Evolutionary conservation across 768 basidiomycete genomes (phyloP).

Genomic region (Epithele typhae): DNA sequence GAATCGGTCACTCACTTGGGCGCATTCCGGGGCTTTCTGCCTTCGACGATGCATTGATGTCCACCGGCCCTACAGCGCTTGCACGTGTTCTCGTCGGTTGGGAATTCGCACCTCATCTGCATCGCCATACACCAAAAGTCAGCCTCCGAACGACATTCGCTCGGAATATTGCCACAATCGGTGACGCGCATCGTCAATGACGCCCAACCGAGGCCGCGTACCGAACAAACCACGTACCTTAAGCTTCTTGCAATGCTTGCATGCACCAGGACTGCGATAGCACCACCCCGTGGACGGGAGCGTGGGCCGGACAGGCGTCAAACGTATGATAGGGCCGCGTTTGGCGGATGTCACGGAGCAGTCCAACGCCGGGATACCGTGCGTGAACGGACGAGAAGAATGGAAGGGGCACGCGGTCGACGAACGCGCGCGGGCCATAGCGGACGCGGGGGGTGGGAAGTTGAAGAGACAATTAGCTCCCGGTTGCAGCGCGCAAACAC

Average conservation of each 20-base stretch:
- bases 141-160: conserved; percentile 12
- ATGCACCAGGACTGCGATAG: conserved; percentile 66
- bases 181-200: background rate
- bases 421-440: too few species aligned
- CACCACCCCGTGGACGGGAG: background rate
- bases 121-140: conserved; percentile 10
- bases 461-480: too few species aligned
- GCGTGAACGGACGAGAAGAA: background rate
- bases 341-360: background rate
- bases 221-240: conserved; percentile 53
- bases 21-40: conserved; percentile 69
- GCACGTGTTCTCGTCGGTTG: conserved; percentile 68
- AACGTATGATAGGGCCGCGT: background rate
- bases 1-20: conserved; percentile 71
- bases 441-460: too few species aligned
- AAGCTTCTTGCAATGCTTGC: conserved; percentile 82
- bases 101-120: conserved; percentile 88
- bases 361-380: conserved; percentile 9
- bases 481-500: too few species aligned
- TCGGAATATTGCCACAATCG: background rate
- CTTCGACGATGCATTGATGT: conserved; percentile 80
- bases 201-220: background rate
- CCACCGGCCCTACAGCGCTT: conserved; percentile 69
- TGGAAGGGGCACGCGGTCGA: background rate
- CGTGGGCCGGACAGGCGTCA: background rate